Evolutionary conservation across 148 eudicot genomes (phyloP), one percentile per base, ranked within the genome.

Genomic region (Linanthus parryae): DNA sequence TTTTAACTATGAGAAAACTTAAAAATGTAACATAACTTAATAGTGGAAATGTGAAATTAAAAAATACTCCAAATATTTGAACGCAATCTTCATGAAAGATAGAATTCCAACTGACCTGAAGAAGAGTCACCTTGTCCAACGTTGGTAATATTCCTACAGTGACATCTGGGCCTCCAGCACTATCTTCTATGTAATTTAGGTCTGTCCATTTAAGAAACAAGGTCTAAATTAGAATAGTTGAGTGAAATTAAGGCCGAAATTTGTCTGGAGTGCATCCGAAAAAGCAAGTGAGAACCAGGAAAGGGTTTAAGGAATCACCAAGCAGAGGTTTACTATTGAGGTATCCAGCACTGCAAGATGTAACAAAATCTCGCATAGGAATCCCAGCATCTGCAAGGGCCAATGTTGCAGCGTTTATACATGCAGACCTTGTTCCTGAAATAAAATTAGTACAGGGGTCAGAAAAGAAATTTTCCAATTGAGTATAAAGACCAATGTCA

Each of bases 341-440:
- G 62, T 76, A 86, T 53, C 97, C 97, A 56, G 92, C 84, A 73
- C 95, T 83, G 37, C 97, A 91, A 23, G 95, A 91, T 29, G 97
- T 91, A 52, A 83, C 97, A 53, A 91, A 65, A 73, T 91, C 97
- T 59, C 76, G 71, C 97, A 91, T 87, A 33, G 98, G 98, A 66
- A 92, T 87, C 35, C 98, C 98, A 34, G 98, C 98, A 77, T 91
- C 94, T 66, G 96, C 84, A 58, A 92, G 83, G 60, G 98, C 98
- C 77, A 92, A 70, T 5, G 96, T 87, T 34, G 98, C 98, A 63
- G 98, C 98, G 68, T 92, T 92, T 52, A 92, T 92, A 72, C 98
- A 92, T 43, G 98, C 98, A 44, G 98, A 87, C 72, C 98, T 73
- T 34, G 98, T 92, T 48, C 98, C 98, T 91, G 73, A 55, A n/a